Percentiles rank a stretch among this genome's conserved stretches.
phyloP scores from a whole-genome alignment of 495 filamentous ascomycete genomes.

The Podospora fimiseda region DNA sequence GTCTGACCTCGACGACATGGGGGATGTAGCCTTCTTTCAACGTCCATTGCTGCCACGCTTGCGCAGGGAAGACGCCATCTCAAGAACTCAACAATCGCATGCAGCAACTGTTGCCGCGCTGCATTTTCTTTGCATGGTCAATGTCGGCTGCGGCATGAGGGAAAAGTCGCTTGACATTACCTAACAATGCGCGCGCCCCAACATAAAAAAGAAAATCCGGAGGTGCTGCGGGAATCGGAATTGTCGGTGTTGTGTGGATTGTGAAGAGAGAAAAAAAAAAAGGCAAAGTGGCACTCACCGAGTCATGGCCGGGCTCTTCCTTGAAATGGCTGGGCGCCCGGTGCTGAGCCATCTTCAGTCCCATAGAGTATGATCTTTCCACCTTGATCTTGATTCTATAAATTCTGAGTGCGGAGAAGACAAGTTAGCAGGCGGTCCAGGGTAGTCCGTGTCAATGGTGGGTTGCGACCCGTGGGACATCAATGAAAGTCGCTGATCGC shows the following conservation, averaged over 20 bases:
- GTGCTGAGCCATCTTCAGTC: conserved; percentile 36
- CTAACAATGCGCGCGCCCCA: not conserved
- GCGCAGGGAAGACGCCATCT: not conserved
- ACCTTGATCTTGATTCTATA: not conserved
- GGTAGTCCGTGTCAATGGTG: not conserved
- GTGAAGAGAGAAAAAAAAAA: conserved; percentile 2
- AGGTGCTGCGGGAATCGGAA: conserved; percentile 3
- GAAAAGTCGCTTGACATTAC: conserved; percentile 5
- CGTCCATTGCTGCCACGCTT: not conserved
- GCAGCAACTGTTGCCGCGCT: too few relatives aligned
- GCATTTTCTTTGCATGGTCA: too few relatives aligned
- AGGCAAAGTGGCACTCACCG: conserved; percentile 27
- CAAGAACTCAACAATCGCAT: conserved; percentile 6
- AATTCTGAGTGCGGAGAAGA: not conserved
- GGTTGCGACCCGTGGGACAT: conserved; percentile 16
- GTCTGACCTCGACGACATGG: conserved; percentile 5
- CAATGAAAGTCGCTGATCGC: conserved; percentile 17
- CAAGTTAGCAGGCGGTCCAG: conserved; percentile 9
- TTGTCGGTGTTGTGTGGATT: conserved; percentile 8
- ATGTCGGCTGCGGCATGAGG: too few relatives aligned
- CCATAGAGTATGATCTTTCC: conserved; percentile 24
- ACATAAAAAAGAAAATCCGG: not conserved
- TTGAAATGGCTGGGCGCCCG: conserved; percentile 35
- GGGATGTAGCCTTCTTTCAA: not conserved
- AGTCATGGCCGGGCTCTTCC: conserved; percentile 32